phyloP scores from a whole-genome alignment of 441 rosid species.

The Arabidopsis lyrata region DNA sequence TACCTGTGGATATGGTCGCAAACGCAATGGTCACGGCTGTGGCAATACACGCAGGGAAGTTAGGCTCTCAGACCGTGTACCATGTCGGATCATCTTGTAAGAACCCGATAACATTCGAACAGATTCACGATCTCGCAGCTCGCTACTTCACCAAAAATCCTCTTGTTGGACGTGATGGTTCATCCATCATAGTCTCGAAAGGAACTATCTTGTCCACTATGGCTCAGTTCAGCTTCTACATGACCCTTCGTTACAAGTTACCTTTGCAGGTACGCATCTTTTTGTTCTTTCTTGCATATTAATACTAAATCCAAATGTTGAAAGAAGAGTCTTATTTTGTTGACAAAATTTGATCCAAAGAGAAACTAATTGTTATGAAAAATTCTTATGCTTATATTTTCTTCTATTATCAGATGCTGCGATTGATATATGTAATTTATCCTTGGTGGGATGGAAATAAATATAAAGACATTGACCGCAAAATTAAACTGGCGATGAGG shows the following conservation, averaged over 20 bases:
- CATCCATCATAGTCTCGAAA: conserved; percentile 67
- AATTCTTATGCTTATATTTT: neutral
- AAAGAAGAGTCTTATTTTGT: neutral
- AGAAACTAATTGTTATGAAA: neutral
- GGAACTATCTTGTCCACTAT: conserved; percentile 59
- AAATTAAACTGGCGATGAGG: conserved; percentile 53
- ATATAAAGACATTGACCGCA: conserved; percentile 56
- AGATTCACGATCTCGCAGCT: conserved; percentile 59
- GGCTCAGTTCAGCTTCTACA: conserved; percentile 72
- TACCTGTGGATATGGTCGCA: conserved; percentile 95
- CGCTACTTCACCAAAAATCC: conserved; percentile 69
- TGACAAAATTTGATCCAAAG: neutral
- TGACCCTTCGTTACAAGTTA: conserved; percentile 70
- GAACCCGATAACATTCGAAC: conserved; percentile 53
- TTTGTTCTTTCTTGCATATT: neutral
- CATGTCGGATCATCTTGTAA: conserved; percentile 77
- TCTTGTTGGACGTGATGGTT: conserved; percentile 77
- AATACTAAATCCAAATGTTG: neutral
- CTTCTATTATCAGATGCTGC: conserved; percentile 53
- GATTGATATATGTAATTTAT: conserved; percentile 56
- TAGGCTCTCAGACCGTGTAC: conserved; percentile 51
- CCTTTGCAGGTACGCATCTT: conserved; percentile 61
- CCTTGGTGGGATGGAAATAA: conserved; percentile 52
- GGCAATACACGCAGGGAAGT: conserved; percentile 53
- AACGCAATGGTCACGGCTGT: conserved; percentile 71